Conservation (phyloP, 2,329 filamentous ascomycete species). For the Hypomyces rosellus region DNA sequence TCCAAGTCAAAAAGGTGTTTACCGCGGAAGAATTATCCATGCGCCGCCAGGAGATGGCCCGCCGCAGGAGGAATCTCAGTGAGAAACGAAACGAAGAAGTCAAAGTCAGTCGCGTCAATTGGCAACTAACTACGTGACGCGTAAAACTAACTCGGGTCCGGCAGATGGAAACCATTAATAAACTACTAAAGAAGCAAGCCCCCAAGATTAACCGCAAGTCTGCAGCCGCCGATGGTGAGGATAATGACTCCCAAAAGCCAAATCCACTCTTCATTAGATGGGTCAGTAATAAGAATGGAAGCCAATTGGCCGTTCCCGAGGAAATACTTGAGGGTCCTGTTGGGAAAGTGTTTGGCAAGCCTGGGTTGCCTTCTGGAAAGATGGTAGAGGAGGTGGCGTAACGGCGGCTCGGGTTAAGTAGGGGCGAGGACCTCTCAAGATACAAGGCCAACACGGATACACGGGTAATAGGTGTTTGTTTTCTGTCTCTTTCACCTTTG, state of each 20-base stretch:
- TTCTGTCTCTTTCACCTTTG: not conserved
- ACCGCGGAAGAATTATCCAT: conserved; percentile 57
- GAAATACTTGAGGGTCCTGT: conserved; percentile 61
- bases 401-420: not conserved
- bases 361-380: conserved; percentile 34
- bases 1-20: conserved; percentile 57
- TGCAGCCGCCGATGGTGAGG: conserved; percentile 37
- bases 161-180: conserved; percentile 87
- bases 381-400: conserved; percentile 51
- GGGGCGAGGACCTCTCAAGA: not conserved
- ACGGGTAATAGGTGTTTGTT: not conserved
- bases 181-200: conserved; percentile 78
- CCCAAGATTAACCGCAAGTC: conserved; percentile 61
- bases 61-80: conserved; percentile 54
- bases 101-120: conserved; percentile 39
- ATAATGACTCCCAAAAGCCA: conserved; percentile 42
- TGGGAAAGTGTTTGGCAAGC: conserved; percentile 49
- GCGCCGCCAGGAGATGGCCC: conserved; percentile 57
- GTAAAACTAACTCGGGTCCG: not conserved
- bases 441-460: too few relatives aligned
- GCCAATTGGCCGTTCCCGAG: conserved; percentile 56
- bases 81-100: conserved; percentile 60
- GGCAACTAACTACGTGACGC: not conserved
- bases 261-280: conserved; percentile 62
- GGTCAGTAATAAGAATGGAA: conserved; percentile 61